These are phyloP conservation scores for Aspergillus fumigatus DNA, from an alignment of 2,329 filamentous ascomycete genomes.

Conservation along the genomic window DNA sequence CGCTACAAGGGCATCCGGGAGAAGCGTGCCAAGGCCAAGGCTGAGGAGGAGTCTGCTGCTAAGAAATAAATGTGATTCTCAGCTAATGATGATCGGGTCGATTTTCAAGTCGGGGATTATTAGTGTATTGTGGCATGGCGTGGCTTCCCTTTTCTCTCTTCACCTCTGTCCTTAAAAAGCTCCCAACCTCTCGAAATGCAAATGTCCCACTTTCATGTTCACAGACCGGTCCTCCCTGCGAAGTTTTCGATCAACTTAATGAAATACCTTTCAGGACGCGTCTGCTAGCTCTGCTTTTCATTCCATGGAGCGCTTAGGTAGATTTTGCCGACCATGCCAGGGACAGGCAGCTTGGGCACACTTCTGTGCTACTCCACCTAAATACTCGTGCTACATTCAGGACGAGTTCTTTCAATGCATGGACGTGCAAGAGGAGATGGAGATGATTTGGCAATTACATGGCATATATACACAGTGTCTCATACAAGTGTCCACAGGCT, in stretches of 20 bases:
- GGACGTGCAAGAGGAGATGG: neutral
- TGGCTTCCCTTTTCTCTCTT: slow-evolving; percentile 30
- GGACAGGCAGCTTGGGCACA: neutral
- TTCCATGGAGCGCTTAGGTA: neutral
- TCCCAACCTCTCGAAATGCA: slow-evolving; percentile 36
- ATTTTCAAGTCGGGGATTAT: slow-evolving; percentile 32
- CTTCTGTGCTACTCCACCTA: neutral
- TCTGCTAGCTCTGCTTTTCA: neutral
- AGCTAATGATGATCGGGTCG: slow-evolving; percentile 38
- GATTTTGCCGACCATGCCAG: neutral
- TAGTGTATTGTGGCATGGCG: slow-evolving; percentile 36
- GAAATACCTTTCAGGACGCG: neutral
- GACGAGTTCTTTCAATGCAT: neutral
- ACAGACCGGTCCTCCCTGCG: slow-evolving; percentile 4
- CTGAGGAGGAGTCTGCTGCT: slow-evolving; percentile 58
- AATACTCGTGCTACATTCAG: neutral
- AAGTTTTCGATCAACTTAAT: neutral
- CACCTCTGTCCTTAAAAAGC: slow-evolving; percentile 33
- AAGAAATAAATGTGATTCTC: slow-evolving; percentile 47
- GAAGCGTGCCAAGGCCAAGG: slow-evolving; percentile 87
- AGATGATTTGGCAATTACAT: neutral
- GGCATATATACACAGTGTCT: neutral
- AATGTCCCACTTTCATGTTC: slow-evolving; percentile 27
- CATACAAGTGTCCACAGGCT: neutral
- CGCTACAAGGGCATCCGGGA: slow-evolving; percentile 78